A percentile compares a stretch with the other conserved stretches of the same genome.
These are phyloP conservation scores for Xylaria castorea DNA, from an alignment of 495 filamentous ascomycete genomes.

Conservation along the genomic window DNA sequence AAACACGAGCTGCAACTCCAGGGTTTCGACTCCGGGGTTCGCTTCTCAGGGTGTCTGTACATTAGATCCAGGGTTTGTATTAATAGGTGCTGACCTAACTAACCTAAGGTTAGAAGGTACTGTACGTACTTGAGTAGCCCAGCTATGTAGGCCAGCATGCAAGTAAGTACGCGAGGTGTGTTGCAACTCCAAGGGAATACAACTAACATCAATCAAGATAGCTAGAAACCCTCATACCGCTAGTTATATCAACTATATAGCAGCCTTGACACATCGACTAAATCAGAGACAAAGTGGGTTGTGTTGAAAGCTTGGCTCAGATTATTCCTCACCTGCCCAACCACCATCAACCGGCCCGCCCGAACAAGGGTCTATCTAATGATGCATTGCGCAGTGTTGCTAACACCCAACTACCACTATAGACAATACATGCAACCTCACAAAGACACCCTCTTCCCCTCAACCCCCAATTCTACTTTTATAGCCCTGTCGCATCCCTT, in stretches of 20 bases:
- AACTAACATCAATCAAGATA: slow-evolving; percentile 4
- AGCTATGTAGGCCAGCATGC: background rate
- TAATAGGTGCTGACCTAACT: background rate
- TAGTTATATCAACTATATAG: background rate
- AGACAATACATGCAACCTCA: background rate
- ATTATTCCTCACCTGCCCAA: background rate
- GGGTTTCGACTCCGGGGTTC: slow-evolving; percentile 23
- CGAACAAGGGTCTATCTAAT: background rate
- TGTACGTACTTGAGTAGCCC: background rate
- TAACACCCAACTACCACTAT: background rate
- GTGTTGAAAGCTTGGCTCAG: background rate
- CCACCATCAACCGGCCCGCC: background rate
- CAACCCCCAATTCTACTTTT: too few relatives aligned
- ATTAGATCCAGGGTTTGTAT: slow-evolving; percentile 15
- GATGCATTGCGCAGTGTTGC: background rate
- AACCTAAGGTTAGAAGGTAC: background rate
- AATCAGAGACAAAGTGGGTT: background rate
- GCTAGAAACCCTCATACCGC: background rate
- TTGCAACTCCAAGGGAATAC: background rate
- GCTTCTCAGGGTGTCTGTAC: background rate
- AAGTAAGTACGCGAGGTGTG: background rate
- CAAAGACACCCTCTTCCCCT: background rate
- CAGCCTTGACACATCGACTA: background rate
- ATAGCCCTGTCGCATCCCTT: background rate
- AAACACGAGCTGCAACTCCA: slow-evolving; percentile 20